phyloP scores from a whole-genome alignment of 441 rosid species.

The Theobroma grandiflorum region DNA sequence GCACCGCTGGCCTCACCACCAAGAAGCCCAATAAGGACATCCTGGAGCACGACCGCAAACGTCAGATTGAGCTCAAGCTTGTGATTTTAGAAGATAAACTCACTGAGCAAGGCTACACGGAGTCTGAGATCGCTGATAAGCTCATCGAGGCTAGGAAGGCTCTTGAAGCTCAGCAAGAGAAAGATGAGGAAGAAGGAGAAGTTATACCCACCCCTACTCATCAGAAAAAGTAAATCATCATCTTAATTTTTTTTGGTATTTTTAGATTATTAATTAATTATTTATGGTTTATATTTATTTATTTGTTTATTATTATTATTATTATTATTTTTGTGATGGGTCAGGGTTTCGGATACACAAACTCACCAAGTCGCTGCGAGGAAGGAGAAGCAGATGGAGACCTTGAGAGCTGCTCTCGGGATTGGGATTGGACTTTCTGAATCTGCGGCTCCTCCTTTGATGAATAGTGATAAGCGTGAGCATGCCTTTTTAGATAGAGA shows the following conservation, averaged over 20 bases:
- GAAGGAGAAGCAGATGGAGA: conserved; percentile 95
- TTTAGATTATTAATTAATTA: background rate
- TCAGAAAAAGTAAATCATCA: background rate
- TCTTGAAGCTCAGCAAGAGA: conserved; percentile 55
- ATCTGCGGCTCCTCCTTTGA: conserved; percentile 41
- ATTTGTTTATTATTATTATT: background rate
- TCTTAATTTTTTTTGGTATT: background rate
- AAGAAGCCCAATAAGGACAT: conserved; percentile 85
- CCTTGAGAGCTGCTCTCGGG: conserved; percentile 80
- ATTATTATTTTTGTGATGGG: background rate
- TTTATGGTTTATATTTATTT: background rate
- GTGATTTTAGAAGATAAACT: conserved; percentile 81
- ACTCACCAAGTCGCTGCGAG: conserved; percentile 96
- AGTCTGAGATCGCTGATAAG: conserved; percentile 80
- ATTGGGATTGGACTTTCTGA: conserved; percentile 61
- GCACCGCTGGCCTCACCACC: conserved; percentile 75
- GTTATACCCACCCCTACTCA: background rate
- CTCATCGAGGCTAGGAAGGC: conserved; percentile 71
- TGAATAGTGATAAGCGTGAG: conserved; percentile 56
- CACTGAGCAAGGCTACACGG: conserved; percentile 78
- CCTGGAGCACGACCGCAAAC: conserved; percentile 90
- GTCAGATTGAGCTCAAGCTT: conserved; percentile 91
- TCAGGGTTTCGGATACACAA: conserved; percentile 80
- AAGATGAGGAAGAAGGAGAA: conserved; percentile 25
- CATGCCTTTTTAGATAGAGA: conserved; percentile 83